phyloP scores from a whole-genome alignment of 257 asterid genomes.

The Henckelia pumila region DNA sequence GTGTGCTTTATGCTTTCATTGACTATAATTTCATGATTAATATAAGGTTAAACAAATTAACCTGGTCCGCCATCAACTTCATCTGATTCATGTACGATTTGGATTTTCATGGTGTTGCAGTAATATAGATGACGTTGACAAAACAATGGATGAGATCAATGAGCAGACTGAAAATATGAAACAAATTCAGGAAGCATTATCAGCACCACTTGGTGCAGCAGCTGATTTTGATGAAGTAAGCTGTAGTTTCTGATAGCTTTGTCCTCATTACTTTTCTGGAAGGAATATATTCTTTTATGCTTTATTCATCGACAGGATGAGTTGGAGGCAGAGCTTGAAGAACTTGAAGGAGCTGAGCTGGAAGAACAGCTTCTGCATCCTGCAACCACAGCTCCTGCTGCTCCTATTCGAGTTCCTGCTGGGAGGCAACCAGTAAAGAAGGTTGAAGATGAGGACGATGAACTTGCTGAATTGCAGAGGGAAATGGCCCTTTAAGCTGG shows the following conservation, averaged over 20 bases:
- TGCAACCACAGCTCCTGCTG: slow-evolving; percentile 65
- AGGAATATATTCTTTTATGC: neutral
- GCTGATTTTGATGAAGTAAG: slow-evolving; percentile 79
- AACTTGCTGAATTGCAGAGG: slow-evolving; percentile 78
- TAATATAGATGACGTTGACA: slow-evolving; percentile 78
- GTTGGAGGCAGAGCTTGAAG: slow-evolving; percentile 84
- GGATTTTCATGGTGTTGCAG: slow-evolving; percentile 34
- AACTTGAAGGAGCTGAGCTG: slow-evolving; percentile 71
- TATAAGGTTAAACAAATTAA: too few relatives aligned
- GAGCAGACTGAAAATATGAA: slow-evolving; percentile 89
- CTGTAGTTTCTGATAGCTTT: slow-evolving; percentile 12
- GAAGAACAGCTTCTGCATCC: slow-evolving; percentile 81
- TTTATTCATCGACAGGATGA: slow-evolving; percentile 48
- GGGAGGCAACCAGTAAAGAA: slow-evolving; percentile 57
- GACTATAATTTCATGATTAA: too few relatives aligned
- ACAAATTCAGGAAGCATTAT: slow-evolving; percentile 69
- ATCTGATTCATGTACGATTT: neutral
- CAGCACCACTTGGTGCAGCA: slow-evolving; percentile 67
- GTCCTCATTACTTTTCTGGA: slow-evolving; percentile 7
- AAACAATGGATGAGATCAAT: slow-evolving; percentile 85
- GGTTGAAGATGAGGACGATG: slow-evolving; percentile 63
- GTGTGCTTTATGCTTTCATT: too few relatives aligned
- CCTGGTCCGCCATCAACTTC: neutral
- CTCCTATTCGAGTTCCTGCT: slow-evolving; percentile 52
- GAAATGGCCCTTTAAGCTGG: slow-evolving; percentile 83